Evolutionary conservation across 2,329 filamentous ascomycete species (phyloP).

Genomic region (Fusarium torreyae): DNA sequence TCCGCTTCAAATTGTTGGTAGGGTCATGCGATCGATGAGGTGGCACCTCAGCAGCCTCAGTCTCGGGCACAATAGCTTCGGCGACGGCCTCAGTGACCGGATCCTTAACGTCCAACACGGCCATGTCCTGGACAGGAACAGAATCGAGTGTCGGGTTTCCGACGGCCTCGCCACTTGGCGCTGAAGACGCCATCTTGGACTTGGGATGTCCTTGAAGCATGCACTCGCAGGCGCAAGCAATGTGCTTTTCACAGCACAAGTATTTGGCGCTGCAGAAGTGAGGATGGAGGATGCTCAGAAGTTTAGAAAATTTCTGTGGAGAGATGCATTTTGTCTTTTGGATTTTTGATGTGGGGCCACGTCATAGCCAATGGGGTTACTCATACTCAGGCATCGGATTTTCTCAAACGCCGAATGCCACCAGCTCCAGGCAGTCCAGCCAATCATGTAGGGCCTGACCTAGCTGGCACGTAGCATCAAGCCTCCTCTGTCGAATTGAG

Average conservation of each 20-base stretch:
- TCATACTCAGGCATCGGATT: not conserved
- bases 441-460: conserved; percentile 37
- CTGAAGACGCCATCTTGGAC: conserved; percentile 46
- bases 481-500: conserved; percentile 42
- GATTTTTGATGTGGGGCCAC: conserved; percentile 30
- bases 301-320: conserved; percentile 41
- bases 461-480: conserved; percentile 33
- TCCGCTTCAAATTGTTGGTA: conserved; percentile 83
- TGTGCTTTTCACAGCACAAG: conserved; percentile 39
- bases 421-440: conserved; percentile 12
- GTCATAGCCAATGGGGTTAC: not conserved
- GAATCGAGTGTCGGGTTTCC: conserved; percentile 37
- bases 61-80: conserved; percentile 30
- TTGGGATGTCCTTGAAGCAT: conserved; percentile 39
- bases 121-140: conserved; percentile 45
- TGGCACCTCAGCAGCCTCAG: conserved; percentile 56
- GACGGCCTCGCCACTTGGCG: conserved; percentile 45
- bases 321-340: conserved; percentile 46
- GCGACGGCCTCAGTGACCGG: conserved; percentile 38
- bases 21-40: conserved; percentile 81
- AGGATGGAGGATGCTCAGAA: conserved; percentile 39
- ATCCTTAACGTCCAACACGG: conserved; percentile 49
- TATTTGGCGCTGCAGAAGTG: conserved; percentile 37
- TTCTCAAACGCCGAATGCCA: conserved; percentile 8
- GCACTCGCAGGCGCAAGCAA: conserved; percentile 45